A percentile compares a stretch with the other conserved stretches of the same genome.
phyloP scores from a whole-genome alignment of 352 stramenopile genomes.

The Plasmopara muralis region DNA sequence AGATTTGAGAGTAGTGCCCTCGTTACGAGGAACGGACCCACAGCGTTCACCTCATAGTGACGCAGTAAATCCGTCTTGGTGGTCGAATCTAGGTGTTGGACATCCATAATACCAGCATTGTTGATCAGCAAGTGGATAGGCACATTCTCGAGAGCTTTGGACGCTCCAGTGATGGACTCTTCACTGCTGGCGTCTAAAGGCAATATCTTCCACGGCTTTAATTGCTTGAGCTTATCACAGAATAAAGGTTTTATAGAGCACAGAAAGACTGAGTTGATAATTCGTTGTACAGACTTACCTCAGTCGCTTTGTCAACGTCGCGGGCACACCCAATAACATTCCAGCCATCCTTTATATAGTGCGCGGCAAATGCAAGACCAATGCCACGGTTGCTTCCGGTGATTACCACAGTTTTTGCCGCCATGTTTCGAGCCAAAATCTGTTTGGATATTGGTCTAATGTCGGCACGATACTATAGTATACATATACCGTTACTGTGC shows the following conservation, averaged over 20 bases:
- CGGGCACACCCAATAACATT: slow-evolving; percentile 27
- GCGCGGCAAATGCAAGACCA: slow-evolving; percentile 22
- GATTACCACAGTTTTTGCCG: slow-evolving; percentile 30
- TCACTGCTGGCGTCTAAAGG: slow-evolving; percentile 29
- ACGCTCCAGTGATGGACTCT: slow-evolving; percentile 31
- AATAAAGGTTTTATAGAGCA: neutral
- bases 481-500: no score
- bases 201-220: slow-evolving; percentile 27
- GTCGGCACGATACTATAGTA: no score
- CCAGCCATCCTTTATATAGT: slow-evolving; percentile 25
- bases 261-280: neutral
- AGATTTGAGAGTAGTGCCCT: slow-evolving; percentile 44
- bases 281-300: slow-evolving; percentile 9
- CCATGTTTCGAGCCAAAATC: slow-evolving; percentile 8
- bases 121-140: slow-evolving; percentile 58
- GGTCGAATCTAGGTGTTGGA: slow-evolving; percentile 26
- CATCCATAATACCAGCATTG: slow-evolving; percentile 46
- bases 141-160: slow-evolving; percentile 30
- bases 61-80: slow-evolving; percentile 42
- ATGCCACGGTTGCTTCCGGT: slow-evolving; percentile 28
- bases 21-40: slow-evolving; percentile 60
- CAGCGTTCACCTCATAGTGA: slow-evolving; percentile 59
- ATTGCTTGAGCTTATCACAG: slow-evolving; percentile 18
- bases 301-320: slow-evolving; percentile 11
- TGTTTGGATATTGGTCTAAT: no score